Percentiles rank a stretch among this genome's conserved stretches.
phyloP scores from a whole-genome alignment of 1,284 basidiomycete species.

The Vanrija sp. region DNA sequence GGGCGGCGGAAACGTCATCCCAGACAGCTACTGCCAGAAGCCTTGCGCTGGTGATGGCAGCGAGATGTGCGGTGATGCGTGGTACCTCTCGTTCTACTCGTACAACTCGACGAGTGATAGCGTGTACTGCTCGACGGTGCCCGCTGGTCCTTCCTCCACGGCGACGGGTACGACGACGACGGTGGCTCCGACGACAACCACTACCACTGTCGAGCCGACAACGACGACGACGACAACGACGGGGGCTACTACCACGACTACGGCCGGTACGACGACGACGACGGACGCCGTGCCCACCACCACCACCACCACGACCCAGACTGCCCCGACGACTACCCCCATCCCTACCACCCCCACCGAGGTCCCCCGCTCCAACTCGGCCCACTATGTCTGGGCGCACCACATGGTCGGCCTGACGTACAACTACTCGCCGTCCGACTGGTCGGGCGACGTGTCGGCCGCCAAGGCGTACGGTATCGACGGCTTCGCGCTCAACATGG shows the following conservation, averaged over 20 bases:
- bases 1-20: conserved; percentile 22
- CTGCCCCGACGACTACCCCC: neutral
- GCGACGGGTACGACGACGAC: neutral
- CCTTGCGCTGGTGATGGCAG: conserved; percentile 34
- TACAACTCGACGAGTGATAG: conserved; percentile 19
- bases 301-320: conserved; percentile 4
- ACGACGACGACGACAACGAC: neutral
- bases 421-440: conserved; percentile 38
- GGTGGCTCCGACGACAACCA: neutral
- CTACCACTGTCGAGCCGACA: conserved; percentile 13
- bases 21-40: conserved; percentile 27
- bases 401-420: conserved; percentile 49
- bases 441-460: conserved; percentile 44
- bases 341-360: conserved; percentile 12
- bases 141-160: neutral
- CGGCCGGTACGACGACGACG: conserved; percentile 3
- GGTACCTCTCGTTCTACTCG: conserved; percentile 38
- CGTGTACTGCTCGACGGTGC: neutral
- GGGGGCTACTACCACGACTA: conserved; percentile 6
- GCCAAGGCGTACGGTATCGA: conserved; percentile 52
- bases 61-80: conserved; percentile 35
- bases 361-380: conserved; percentile 24
- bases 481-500: conserved; percentile 64
- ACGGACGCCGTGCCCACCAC: conserved; percentile 1
- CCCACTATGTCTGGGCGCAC: conserved; percentile 45